Base-by-base conservation (phyloP, 768 basidiomycete genomes). In the Russula olivacea region DNA sequence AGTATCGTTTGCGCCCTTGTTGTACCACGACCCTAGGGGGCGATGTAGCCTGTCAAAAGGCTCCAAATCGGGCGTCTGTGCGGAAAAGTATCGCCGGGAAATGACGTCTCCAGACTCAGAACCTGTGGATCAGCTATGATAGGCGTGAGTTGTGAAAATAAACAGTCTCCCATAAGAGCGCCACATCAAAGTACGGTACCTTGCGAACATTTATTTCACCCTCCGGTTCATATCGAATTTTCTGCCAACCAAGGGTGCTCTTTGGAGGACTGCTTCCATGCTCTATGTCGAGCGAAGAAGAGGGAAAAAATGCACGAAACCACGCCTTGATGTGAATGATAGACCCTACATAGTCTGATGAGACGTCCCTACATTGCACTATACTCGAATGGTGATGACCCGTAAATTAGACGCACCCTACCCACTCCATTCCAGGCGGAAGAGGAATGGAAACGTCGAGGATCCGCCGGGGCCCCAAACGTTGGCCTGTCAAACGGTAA, bases 381-480 rank as follows among this genome's bases (percentile, higher is more conserved):
- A 49, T 58, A 19, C 57, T 25, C 10, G 36, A 49, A 58, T 50
- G 50, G 57, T 36, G 52, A 59, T 4, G 8, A 25, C 1, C 54
- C 54, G 23, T 11, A 55, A 23, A n/a, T 15, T 8, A 55, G 40
- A 41, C 51, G 32, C 51, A 52, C 38, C 52, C 6, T 12, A 40
- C 15, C 12, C 8, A 25, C 7, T 36, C 36, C 21, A 38, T 21
- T n/a, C 41, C 55, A 43, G 25, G 19, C 28, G 40, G 14, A 28
- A 55, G 38, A 25, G 17, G 54, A 55, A 41, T n/a, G 54, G 17
- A 55, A 55, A 43, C 15, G 19, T 55, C 38, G 40, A 43, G 54
- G 40, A 55, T 41, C 17, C 14, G 28, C 50, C 50, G 3, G 25
- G 12, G 6, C 50, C 45, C 45, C 43, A 21, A 47, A 47, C 12